Evolutionary conservation across 306 rosid genomes (phyloP), one percentile per base, ranked within the genome.

Genomic region (Nissolia schottii): DNA sequence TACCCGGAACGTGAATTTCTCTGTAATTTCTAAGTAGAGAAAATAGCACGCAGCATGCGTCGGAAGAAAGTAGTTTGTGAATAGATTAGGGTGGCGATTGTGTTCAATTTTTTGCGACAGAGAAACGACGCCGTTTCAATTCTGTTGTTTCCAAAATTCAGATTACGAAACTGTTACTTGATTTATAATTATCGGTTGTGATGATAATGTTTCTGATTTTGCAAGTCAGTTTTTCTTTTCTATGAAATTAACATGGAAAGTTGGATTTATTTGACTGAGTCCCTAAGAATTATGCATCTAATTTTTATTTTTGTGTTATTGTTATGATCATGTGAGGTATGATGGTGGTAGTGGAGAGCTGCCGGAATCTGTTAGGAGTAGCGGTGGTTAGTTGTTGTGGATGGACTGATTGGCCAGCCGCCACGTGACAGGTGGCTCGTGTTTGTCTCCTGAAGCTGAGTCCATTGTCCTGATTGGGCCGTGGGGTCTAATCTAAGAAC

Each of bases 71-170:
- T 40, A 40, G 14, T 66, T 37, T 81, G 86, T 81, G 82, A 78
- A 84, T 84, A 84, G 25, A 19, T 81, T 84, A 84, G 25, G 16
- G 48, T 64, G 79, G 27, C 15, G 79, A 54, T 67, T 74, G 71
- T 74, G 62, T 68, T 49, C 54, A 71, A 70, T 80, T 84, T 79
- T 84, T 85, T 82, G 86, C 89, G 68, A 79, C 83, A 45, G 86
- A 57, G 69, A 51, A 67, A 83, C 84, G 31, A 28, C 15, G 34
- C 10, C 13, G 77, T 81, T 82, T 58, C 67, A 18, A 31, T 68
- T 45, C 77, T 79, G 89, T 79, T 76, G 86, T 85, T 82, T 57
- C 32, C 4, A 14, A 5, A 5, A 45, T 6, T 22, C 51, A 15
- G 15, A 14, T 41, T 15, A 43, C 0, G 16, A 48, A 62, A 31